Evolutionary conservation across 2,329 filamentous ascomycete species (phyloP), one percentile per base, ranked within the genome.

Genomic region (Fusarium sp.): DNA sequence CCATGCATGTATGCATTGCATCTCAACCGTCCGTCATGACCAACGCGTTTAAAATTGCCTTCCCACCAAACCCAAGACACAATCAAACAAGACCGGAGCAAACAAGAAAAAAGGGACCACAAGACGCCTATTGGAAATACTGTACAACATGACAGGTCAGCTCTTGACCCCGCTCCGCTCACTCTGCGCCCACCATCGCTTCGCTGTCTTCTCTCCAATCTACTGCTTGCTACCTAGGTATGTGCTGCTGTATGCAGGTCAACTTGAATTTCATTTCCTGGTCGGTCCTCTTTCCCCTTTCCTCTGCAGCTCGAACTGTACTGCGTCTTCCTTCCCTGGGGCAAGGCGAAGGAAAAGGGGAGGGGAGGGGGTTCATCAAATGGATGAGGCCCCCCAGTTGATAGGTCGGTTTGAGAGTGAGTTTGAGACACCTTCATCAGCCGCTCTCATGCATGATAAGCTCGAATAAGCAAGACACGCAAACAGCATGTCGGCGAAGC

Each of bases 141-240:
- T 69, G 69, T 73, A 67, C 63, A 73, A 62, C 62, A 62, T 70
- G 64, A 71, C 56, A 68, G 54, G 70, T 68, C 71, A 70, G 38
- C 60, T 64, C 55, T 63, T 50, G 55, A 51, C 70, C 67, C 73
- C 65, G 62, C 69, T 65, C 73, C 65, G 63, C 69, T 65, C 69
- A 34, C 56, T 63, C 54, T 57, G 56, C 61, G 40, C 60, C 60
- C 64, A 62, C 59, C 61, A 46, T 61, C 54, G 54, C 50, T 70
- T 65, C 42, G 57, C 38, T 40, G 31, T 54, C 64, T 46, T 65
- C 51, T 36, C 20, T 18, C 53, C 63, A 54, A 40, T 64, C 53
- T 59, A 40, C 60, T 27, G 42, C 20, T 25, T 27, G 42, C 20
- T 25, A 46, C 42, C 38, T 25, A 25, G n/a, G 42, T 46, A 25